phyloP scores from a whole-genome alignment of 345 rosid genomes.

The Eucalyptus polyanthemos region DNA sequence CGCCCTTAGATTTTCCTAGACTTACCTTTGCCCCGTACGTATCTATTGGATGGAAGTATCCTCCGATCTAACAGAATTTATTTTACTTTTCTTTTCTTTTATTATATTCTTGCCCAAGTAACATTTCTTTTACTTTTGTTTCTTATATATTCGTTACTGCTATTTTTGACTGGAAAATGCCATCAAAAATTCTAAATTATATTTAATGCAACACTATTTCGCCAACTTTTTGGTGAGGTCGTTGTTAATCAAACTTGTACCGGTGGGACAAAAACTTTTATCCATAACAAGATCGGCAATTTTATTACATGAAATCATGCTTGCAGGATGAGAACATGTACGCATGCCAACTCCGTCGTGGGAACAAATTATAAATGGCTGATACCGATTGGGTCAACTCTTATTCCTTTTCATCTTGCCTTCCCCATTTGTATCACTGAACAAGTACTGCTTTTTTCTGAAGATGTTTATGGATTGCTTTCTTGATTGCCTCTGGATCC shows the following conservation, averaged over 20 bases:
- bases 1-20: not conserved
- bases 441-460: not conserved
- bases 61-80: not conserved
- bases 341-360: not conserved
- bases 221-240: not conserved
- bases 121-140: not conserved
- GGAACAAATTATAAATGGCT: not conserved
- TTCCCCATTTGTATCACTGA: not conserved
- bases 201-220: not conserved
- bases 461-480: not conserved
- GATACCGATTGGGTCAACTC: not conserved
- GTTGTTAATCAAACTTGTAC: not conserved
- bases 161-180: not conserved
- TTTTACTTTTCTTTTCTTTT: not conserved
- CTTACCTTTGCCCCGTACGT: not conserved
- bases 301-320: not conserved
- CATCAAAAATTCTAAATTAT: not conserved
- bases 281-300: not conserved
- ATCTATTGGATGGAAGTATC: accelerated
- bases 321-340: not conserved
- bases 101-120: not conserved
- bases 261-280: not conserved
- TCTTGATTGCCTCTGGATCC: not conserved
- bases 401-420: not conserved
- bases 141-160: too few relatives aligned